A percentile compares a stretch with the other conserved stretches of the same genome.
phyloP scores from a whole-genome alignment of 2,329 filamentous ascomycete genomes.

The Cadophora gregata region DNA sequence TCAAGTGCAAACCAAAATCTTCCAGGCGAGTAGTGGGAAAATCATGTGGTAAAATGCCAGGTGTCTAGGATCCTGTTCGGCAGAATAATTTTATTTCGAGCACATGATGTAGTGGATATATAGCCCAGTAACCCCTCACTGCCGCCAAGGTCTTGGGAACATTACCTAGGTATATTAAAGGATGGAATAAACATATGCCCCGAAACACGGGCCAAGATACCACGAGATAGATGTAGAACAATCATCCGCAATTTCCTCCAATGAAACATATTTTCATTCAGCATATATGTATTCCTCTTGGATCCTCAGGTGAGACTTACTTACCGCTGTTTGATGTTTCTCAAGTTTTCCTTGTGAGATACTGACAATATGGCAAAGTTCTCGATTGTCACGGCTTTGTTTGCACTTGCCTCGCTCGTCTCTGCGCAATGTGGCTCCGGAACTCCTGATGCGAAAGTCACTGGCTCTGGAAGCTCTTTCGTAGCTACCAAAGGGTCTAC shows the following conservation, averaged over 20 bases:
- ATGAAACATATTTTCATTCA: not conserved
- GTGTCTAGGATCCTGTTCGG: not conserved
- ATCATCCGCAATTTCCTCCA: constrained; percentile 12
- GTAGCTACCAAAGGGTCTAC: not conserved
- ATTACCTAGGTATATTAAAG: not conserved
- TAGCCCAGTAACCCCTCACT: constrained; percentile 6
- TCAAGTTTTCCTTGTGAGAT: not conserved
- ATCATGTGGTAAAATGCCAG: not conserved
- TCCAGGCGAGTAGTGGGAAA: not conserved
- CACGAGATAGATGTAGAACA: not conserved
- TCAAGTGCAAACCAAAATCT: not conserved
- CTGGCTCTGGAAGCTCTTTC: constrained; percentile 9
- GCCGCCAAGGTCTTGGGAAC: not conserved
- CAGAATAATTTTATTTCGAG: not conserved
- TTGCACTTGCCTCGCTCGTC: constrained; percentile 4
- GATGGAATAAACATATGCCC: not conserved
- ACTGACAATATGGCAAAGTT: constrained; percentile 3
- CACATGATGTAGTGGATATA: not conserved
- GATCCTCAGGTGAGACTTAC: not conserved
- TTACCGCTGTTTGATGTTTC: not conserved
- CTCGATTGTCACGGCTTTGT: not conserved
- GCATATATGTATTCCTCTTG: not conserved
- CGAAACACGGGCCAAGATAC: not conserved
- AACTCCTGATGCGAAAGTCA: constrained; percentile 9
- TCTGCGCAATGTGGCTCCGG: constrained; percentile 20